These are phyloP conservation scores for Diplotaxis tenuifolia DNA, from an alignment of 345 rosid species.

Conservation along the genomic window DNA sequence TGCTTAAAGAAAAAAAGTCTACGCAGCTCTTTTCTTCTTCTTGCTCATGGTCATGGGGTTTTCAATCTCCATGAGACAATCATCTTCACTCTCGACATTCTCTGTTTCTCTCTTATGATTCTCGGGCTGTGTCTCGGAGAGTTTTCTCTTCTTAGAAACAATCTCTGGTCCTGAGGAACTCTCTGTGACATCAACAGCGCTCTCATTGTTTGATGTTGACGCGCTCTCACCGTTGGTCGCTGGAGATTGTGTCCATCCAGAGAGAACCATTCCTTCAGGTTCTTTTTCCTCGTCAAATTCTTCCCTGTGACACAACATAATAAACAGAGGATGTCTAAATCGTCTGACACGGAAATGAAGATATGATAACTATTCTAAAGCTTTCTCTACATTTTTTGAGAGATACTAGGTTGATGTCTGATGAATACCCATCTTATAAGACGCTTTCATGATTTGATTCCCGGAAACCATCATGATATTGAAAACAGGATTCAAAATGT, in stretches of 20 bases:
- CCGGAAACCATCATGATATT: neutral
- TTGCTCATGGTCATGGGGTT: constrained; percentile 48
- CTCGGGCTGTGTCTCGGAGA: constrained; percentile 28
- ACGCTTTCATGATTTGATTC: neutral
- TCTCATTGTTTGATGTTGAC: constrained; percentile 49
- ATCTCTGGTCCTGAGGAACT: constrained; percentile 37
- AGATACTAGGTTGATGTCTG: neutral
- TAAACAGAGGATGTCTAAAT: constrained; percentile 3
- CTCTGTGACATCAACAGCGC: constrained; percentile 35
- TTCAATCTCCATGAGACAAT: constrained; percentile 52
- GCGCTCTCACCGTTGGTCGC: constrained; percentile 52
- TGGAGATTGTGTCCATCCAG: constrained; percentile 77
- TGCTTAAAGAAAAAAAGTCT: constrained; percentile 18
- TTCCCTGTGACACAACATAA: constrained; percentile 49
- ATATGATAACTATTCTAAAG: neutral
- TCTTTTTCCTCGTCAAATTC: constrained; percentile 94
- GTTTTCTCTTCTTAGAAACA: constrained; percentile 61
- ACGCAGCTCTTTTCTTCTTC: constrained; percentile 56
- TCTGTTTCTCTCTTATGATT: constrained; percentile 34
- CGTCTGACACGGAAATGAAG: neutral
- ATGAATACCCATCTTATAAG: constrained; percentile 1
- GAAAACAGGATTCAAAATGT: neutral
- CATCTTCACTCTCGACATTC: constrained; percentile 47
- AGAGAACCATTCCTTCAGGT: constrained; percentile 93
- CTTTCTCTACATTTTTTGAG: neutral